Base-by-base conservation (phyloP, 768 basidiomycete species). In the Fomitopsis serialis region DNA sequence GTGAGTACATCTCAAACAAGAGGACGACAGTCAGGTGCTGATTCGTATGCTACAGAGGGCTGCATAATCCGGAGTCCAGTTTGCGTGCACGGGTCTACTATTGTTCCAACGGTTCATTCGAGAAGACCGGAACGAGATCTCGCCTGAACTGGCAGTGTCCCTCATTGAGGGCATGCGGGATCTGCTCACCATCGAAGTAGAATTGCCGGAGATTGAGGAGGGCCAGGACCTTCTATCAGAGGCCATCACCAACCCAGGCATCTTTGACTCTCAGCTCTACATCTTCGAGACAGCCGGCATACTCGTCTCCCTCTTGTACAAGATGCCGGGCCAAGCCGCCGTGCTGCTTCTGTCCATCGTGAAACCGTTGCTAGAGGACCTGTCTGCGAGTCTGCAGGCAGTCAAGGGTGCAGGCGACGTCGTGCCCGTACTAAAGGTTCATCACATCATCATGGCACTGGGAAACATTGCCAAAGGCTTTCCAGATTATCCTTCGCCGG, bases 401-500 rank as follows among this genome's bases (percentile, higher is more conserved):
- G 74, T 70, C 25, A 81, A 83, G 58, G 80, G 80, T 9, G 68
- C 78, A 2, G 76, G 80, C 44, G 89, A 93, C 59, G 71, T 90
- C 6, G 67, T 89, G 42, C 80, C 90, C n/a, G 83, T 97, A 61
- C 76, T 98, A 51, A 84, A 83, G 63, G 82, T 93, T 8, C 97
- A 98, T 61, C 95, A 98, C 71, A 78, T 86, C 59, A 87, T 98
- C 66, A 89, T 96, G 85, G 94, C 96, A 2, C 75, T 98, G 21
- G 96, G 96, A 12, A 92, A 90, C 61, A 82, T 98, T 52, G 89
- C 94, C 34, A 97, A 97, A 71, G 97, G 97, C 12, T 98, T 98
- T 71, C 97, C 97, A 0, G 92, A 93, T 65, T 87, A 88, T 63
- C 89, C 91, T 42, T 81, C 79, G 15, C 78, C 82, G 1, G 71